Evolutionary conservation across 345 rosid genomes (phyloP), one percentile per base, ranked within the genome.

Genomic region (Acer yangbiense): DNA sequence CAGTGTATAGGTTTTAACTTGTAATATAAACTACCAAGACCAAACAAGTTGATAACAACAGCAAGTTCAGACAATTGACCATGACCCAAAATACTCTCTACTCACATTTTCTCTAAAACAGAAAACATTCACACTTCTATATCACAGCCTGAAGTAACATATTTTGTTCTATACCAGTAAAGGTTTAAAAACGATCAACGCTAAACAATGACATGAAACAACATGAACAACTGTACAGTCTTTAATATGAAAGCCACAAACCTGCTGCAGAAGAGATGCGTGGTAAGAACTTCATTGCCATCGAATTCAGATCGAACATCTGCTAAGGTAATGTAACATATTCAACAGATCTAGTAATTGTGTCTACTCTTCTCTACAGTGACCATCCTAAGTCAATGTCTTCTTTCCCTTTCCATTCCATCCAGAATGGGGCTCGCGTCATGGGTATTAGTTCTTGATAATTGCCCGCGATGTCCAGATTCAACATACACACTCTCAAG

Each of bases 401-500:
- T 76, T 74, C 80, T 69, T 29, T n/a, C 69, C 16, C 60, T 67
- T 48, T 63, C 75, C 50, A 32, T 44, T 67, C 64, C 84, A 1
- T 84, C 78, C 50, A 89, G 79, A 35, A 86, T 87, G 65, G 84
- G 92, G 58, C 85, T 84, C 0, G 83, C 82, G 79, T 85, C 93
- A 46, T 79, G 39, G 11, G 74, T 80, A 69, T 64, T 78, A 69
- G 52, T 58, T 79, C 88, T 83, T 39, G 87, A 74, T 21, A 72
- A 44, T 57, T 80, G 90, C 72, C 44, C 65, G 43, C 77, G 73
- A 65, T 76, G 78, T 21, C 85, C 90, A 46, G 87, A 58, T 44
- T 92, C 94, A 10, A 90, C 80, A 68, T 79, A 85, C 25, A 88
- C 91, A 8, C 75, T 83, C 80, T 88, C 83, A 2, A 89, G 89